Conservation (phyloP, 768 basidiomycete genomes). For the Daedalea quercina region DNA sequence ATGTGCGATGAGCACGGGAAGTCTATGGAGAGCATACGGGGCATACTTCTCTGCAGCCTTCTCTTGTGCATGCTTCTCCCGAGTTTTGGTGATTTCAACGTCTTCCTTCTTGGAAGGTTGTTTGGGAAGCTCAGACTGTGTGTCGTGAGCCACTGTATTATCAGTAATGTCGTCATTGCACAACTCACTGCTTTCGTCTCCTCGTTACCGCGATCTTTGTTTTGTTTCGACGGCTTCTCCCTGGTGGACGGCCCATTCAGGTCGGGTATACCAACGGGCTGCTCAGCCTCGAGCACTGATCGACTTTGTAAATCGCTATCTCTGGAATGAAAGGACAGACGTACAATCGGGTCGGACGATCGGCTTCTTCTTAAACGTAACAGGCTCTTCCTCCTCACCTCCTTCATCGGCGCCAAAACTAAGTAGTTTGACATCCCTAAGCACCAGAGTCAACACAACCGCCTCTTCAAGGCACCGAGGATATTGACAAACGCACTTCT, state of each 20-base stretch:
- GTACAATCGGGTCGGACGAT: slow-evolving; percentile 80
- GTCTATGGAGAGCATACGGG: not conserved
- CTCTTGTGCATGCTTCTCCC: slow-evolving; percentile 70
- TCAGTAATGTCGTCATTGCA: not conserved
- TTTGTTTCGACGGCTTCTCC: slow-evolving; percentile 12
- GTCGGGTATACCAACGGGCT: slow-evolving; percentile 11
- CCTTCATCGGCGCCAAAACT: slow-evolving; percentile 78
- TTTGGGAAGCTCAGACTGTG: not conserved
- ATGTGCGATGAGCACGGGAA: not conserved
- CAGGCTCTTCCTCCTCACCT: slow-evolving; percentile 47
- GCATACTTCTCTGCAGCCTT: slow-evolving; percentile 43
- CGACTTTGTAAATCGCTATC: not conserved
- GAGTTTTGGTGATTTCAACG: slow-evolving; percentile 60
- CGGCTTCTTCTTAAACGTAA: slow-evolving; percentile 66
- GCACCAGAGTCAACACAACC: not conserved
- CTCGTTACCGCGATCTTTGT: slow-evolving; percentile 7
- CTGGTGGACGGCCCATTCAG: slow-evolving; percentile 5
- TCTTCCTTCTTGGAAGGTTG: slow-evolving; percentile 31
- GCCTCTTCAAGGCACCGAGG: not conserved
- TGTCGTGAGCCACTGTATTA: not conserved
- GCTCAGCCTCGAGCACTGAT: slow-evolving; percentile 25
- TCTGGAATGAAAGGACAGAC: slow-evolving; percentile 21
- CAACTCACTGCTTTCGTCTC: slow-evolving; percentile 2
- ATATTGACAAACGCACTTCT: slow-evolving; percentile 56
- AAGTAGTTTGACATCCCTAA: slow-evolving; percentile 81